Base-by-base conservation (phyloP, 495 filamentous ascomycete species). In the Annulohypoxylon moriforme region DNA sequence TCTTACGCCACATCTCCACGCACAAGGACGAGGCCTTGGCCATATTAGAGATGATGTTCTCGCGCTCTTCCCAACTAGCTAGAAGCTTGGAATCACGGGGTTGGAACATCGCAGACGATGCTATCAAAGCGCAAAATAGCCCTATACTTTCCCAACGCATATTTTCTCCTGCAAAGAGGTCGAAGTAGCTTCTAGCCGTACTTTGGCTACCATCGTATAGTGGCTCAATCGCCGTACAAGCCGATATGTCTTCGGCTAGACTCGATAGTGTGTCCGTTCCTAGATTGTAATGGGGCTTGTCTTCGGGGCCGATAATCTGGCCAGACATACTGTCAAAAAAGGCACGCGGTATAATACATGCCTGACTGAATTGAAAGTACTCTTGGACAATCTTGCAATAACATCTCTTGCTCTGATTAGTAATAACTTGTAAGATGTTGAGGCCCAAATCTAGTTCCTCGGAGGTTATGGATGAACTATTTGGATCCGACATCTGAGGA, bases 101-200 rank as follows among this genome's bases (percentile, higher is more conserved):
- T 22, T 4, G 13, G 7, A 38, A 9, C 6, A 57, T 36, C 6
- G 18, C 9, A 20, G 53, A 36, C 2, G 31, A 57, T 38, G 53
- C 53, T 22, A 57, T 16, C 16, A 57, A 4, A 7, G 53, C 33
- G 50, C 9, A 55, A 16, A 22, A 38, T 24, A 57, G 22, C 16
- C 53, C 53, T 29, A 57, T 3, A 14, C 14, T 31, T 38, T 57
- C 53, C 53, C 53, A 57, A 24, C 53, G 53, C 16, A 57, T n/a
- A 7, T 53, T 49, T 3, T 49, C 9, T 11, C 20, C 46, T 1
- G 4, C 3, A 10, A 49, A 49, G 9, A 25, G 46, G 9, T 13
- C 4, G 10, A 24, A 49, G 18, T 49, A 49, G 46, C 3, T 44
- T 3, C 36, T 11, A 11, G 36, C n/a, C 1, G 11, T 1, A 25